Evolutionary conservation across 164 flowering plant genomes (phyloP).

Genomic region (Chimonanthus praecox): DNA sequence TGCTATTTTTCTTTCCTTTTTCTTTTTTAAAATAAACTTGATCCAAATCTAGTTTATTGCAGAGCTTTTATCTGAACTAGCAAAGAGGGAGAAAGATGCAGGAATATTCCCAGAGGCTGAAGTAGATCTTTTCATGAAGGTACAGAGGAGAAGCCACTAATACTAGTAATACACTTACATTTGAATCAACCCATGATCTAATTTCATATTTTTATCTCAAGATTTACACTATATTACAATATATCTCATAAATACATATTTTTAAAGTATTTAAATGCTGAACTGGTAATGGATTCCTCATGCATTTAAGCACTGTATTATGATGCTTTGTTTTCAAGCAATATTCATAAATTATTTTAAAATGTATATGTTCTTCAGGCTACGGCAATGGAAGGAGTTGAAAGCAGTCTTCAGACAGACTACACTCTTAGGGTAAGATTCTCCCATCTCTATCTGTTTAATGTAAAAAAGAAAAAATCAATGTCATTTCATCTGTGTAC

Average conservation of each 20-base stretch:
- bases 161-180: too few relatives aligned
- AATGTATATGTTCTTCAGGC: constrained; percentile 36
- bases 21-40: not conserved
- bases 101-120: constrained; percentile 90
- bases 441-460: not conserved
- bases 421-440: constrained; percentile 76
- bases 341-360: too few relatives aligned
- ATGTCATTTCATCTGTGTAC: too few relatives aligned
- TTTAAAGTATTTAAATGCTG: not conserved
- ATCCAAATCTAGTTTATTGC: constrained; percentile 2
- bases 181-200: too few relatives aligned
- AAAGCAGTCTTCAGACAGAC: constrained; percentile 86
- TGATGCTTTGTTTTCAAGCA: too few relatives aligned
- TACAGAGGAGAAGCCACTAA: constrained; percentile 4
- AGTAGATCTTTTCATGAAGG: constrained; percentile 97
- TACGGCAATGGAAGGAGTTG: constrained; percentile 76
- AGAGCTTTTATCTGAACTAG: constrained; percentile 81
- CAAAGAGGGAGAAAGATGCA: constrained; percentile 76
- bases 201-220: too few relatives aligned
- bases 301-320: too few relatives aligned
- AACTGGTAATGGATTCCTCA: too few relatives aligned
- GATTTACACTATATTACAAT: too few relatives aligned
- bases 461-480: too few relatives aligned
- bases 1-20: not conserved
- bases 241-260: not conserved